phyloP scores from a whole-genome alignment of 148 eudicot genomes.

The Dianthus caryophyllus region DNA sequence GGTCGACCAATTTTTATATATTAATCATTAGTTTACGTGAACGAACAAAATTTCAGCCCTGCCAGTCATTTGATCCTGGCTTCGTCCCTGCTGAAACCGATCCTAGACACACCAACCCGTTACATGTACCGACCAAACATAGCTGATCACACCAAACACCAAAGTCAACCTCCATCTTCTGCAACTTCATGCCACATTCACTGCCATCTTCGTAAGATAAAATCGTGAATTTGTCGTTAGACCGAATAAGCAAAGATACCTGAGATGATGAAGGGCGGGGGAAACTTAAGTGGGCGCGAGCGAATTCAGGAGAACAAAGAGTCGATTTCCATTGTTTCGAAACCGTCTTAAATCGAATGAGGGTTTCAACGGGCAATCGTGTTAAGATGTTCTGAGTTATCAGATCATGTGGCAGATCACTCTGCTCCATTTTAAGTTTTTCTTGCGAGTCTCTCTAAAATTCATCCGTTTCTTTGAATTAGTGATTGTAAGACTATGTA shows the following conservation, averaged over 20 bases:
- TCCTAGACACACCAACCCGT: slow-evolving; percentile 13
- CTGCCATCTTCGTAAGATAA: background rate
- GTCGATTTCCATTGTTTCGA: slow-evolving; percentile 23
- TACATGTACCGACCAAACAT: slow-evolving; percentile 6
- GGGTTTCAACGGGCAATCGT: slow-evolving; percentile 11
- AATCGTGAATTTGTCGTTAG: background rate
- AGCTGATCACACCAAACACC: background rate
- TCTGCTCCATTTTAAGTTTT: no score
- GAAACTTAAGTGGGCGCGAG: slow-evolving; percentile 9
- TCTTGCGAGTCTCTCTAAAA: no score
- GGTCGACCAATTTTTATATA: no score
- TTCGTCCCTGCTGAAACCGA: no score
- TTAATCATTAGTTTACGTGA: no score
- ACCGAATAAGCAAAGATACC: background rate
- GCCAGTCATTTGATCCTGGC: no score
- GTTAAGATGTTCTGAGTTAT: slow-evolving; percentile 15
- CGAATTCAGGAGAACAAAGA: slow-evolving; percentile 13
- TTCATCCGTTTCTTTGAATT: no score
- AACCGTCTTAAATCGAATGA: slow-evolving; percentile 10
- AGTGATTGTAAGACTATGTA: no score
- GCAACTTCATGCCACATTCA: background rate
- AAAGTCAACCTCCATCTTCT: background rate
- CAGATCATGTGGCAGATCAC: slow-evolving; percentile 18
- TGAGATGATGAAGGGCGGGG: background rate
- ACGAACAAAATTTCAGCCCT: no score